phyloP scores from a whole-genome alignment of 257 asterid genomes.

The Rubia yunnanensis region DNA sequence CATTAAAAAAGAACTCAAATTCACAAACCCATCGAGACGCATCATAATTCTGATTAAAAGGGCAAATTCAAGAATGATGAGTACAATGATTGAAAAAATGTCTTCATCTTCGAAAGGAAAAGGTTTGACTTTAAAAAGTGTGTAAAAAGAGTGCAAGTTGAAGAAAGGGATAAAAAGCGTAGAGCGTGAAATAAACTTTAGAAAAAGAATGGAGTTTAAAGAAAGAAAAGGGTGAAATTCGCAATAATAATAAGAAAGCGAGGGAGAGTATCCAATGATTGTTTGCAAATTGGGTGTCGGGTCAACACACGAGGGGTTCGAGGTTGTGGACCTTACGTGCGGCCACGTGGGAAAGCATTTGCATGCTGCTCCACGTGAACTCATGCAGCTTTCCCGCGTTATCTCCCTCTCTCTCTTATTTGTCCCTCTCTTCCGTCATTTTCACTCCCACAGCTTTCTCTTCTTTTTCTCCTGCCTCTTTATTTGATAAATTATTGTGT shows the following conservation, averaged over 20 bases:
- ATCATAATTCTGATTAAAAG: too few species aligned
- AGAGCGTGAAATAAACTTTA: neutral
- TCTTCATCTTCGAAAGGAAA: neutral
- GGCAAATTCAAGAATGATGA: too few species aligned
- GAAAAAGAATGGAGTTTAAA: neutral
- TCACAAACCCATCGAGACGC: too few species aligned
- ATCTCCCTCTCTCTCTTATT: slow-evolving; percentile 3
- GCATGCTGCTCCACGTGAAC: slow-evolving; percentile 23
- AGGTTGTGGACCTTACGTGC: slow-evolving; percentile 1
- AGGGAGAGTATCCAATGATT: slow-evolving; percentile 30
- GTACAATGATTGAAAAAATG: neutral
- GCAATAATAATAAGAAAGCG: neutral
- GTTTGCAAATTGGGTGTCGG: slow-evolving; percentile 23
- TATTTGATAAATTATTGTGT: too few species aligned
- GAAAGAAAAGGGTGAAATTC: too few species aligned
- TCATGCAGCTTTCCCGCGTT: slow-evolving; percentile 7
- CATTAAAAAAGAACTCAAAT: too few species aligned
- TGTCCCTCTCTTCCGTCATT: slow-evolving; percentile 11
- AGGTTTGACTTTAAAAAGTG: neutral
- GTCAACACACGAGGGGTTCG: slow-evolving; percentile 19
- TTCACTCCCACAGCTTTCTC: neutral
- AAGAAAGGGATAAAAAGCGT: neutral
- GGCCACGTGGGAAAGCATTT: slow-evolving; percentile 17
- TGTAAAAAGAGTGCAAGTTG: neutral
- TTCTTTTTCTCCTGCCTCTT: too few species aligned